Conservation (phyloP, 2,329 filamentous ascomycete species). For the Cytospora piceicola region DNA sequence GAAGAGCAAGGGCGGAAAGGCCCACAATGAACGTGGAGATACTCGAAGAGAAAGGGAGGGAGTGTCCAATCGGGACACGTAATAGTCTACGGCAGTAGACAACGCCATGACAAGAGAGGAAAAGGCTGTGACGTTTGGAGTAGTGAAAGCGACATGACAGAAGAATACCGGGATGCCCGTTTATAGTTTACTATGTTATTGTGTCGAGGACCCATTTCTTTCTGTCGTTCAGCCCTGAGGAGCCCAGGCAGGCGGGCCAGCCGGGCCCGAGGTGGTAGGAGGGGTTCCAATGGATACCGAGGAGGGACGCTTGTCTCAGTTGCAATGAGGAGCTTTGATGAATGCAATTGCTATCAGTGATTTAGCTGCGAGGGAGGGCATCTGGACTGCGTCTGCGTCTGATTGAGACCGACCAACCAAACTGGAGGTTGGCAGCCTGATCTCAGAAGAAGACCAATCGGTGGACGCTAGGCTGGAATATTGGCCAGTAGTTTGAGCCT, state of each 20-base stretch:
- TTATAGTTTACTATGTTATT: constrained; percentile 8
- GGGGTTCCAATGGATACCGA: constrained; percentile 26
- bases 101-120: neutral
- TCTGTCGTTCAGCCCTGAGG: constrained; percentile 30
- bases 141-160: neutral
- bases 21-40: constrained; percentile 23
- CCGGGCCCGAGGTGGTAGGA: constrained; percentile 22
- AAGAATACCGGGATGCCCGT: constrained; percentile 4
- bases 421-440: neutral
- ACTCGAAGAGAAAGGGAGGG: constrained; percentile 28
- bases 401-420: neutral
- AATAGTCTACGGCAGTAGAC: neutral
- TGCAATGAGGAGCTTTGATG: constrained; percentile 24
- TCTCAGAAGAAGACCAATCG: neutral
- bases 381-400: neutral
- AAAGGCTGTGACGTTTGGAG: neutral
- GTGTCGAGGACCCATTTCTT: constrained; percentile 22
- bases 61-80: neutral
- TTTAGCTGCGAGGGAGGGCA: constrained; percentile 19
- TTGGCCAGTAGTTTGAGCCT: constrained; percentile 10
- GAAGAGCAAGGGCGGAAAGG: constrained; percentile 23
- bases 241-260: constrained; percentile 23
- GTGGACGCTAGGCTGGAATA: constrained; percentile 7
- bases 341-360: constrained; percentile 22
- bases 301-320: constrained; percentile 29